Evolutionary conservation across 768 basidiomycete species (phyloP), one percentile per base, ranked within the genome.

Genomic region (Galerina marginata): DNA sequence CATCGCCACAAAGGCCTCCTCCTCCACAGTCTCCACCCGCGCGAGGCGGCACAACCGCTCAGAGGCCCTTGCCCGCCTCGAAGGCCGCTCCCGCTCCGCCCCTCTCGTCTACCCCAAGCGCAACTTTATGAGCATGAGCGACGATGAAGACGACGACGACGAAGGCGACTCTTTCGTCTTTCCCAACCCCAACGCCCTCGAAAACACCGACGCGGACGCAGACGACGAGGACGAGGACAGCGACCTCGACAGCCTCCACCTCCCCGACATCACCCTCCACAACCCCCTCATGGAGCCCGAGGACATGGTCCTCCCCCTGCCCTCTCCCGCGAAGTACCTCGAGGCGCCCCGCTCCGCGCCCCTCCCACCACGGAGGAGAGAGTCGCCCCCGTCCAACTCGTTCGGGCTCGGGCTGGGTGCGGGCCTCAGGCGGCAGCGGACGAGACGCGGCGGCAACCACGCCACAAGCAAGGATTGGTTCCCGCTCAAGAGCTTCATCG

Each of bases 121-220:
- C 54, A 88, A 88, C 69, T 89, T 89, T 65, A 89, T 89, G 84
- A 85, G 78, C 74, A 83, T 88, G 81, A 82, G 77, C 53, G 88
- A 90, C 64, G 87, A 89, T 60, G 87, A 87, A 23, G 77, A 71
- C 7, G 75, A 60, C 40, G 71, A 77, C 20, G 67, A 69, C 16
- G 60, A 62, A 49, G 29, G 5, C 4, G 29, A 33, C 4, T 33
- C 29, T 7, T 33, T 33, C 29, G 29, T 33, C 29, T 33, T 33
- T 33, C 29, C 29, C 29, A 33, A 33, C 7, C 29, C 29, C 29
- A 33, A 33, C 29, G 29, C 29, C 29, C 29, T 33, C 58, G 39
- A 26, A 36, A 52, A 61, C 33, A n/a, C 53, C 20, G 75, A 76
- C 51, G 61, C 60, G 29, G 53, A 60, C 59, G 54, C 51, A 9